phyloP scores from a whole-genome alignment of 2,329 filamentous ascomycete species.

The Venturiaceae sp. region DNA sequence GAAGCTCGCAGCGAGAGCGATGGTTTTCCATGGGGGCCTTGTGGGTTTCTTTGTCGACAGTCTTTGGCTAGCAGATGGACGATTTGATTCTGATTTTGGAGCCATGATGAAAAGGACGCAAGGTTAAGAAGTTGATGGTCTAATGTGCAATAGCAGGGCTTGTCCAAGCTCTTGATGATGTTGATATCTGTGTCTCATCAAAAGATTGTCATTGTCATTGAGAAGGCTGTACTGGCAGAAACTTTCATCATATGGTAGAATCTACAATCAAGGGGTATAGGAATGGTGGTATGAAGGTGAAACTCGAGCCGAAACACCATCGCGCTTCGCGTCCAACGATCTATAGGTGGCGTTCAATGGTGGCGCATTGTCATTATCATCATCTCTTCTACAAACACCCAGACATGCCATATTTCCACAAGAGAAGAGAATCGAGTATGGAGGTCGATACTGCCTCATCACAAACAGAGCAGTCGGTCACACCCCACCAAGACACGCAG shows the following conservation, averaged over 20 bases:
- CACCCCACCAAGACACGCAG: neutral
- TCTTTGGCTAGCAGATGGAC: slow-evolving; percentile 9
- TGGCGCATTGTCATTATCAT: neutral
- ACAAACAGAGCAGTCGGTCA: neutral
- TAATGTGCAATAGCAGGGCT: neutral
- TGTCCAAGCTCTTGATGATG: neutral
- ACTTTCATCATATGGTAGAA: too few species aligned
- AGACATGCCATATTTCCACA: slow-evolving; percentile 9
- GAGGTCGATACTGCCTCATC: neutral
- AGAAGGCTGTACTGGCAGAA: too few species aligned
- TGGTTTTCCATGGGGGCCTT: slow-evolving; percentile 14
- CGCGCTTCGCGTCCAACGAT: neutral
- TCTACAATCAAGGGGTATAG: neutral
- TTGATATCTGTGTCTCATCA: neutral
- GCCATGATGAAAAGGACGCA: neutral
- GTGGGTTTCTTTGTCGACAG: neutral
- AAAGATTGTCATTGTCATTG: too few species aligned
- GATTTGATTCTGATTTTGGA: slow-evolving; percentile 9
- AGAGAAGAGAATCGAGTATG: neutral
- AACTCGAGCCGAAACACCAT: neutral
- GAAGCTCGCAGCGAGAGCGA: slow-evolving; percentile 28
- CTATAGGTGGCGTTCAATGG: neutral
- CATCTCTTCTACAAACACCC: neutral
- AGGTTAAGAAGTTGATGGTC: too few species aligned
- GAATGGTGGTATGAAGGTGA: neutral